Evolutionary conservation across 495 filamentous ascomycete genomes (phyloP).

Genomic region (Hypoxylon subgilvum): DNA sequence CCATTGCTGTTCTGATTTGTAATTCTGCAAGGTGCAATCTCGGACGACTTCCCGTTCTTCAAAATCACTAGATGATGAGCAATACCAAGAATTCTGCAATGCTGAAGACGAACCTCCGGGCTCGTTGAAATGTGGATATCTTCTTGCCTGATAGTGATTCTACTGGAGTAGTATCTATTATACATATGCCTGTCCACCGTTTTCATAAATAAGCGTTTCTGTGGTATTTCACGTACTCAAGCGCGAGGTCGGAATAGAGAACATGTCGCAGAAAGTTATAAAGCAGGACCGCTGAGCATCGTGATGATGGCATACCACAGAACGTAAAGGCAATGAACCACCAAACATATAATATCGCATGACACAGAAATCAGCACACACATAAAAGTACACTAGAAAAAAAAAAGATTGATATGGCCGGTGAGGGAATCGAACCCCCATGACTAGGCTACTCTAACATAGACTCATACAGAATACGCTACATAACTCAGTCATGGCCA

Average conservation of each 20-base stretch:
- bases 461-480: not conserved
- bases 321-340: too few species aligned
- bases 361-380: not conserved
- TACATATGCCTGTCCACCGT: too few species aligned
- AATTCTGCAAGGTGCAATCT: too few species aligned
- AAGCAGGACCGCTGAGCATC: too few species aligned
- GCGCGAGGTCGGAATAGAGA: too few species aligned
- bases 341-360: too few species aligned
- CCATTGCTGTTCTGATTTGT: too few species aligned
- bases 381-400: not conserved
- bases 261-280: too few species aligned
- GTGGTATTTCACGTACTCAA: too few species aligned
- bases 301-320: too few species aligned
- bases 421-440: conserved; percentile 12
- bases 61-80: conserved; percentile 50
- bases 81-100: conserved; percentile 64
- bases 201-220: too few species aligned
- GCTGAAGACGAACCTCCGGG: conserved; percentile 47
- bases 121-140: conserved; percentile 31
- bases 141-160: conserved; percentile 41
- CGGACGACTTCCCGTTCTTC: too few species aligned
- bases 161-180: not conserved
- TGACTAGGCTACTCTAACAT: not conserved
- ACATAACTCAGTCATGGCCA: conserved; percentile 14
- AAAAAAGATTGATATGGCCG: conserved; percentile 8